These are phyloP conservation scores for Fonsecaea nubica DNA, from an alignment of 2,329 filamentous ascomycete genomes.

Conservation along the genomic window DNA sequence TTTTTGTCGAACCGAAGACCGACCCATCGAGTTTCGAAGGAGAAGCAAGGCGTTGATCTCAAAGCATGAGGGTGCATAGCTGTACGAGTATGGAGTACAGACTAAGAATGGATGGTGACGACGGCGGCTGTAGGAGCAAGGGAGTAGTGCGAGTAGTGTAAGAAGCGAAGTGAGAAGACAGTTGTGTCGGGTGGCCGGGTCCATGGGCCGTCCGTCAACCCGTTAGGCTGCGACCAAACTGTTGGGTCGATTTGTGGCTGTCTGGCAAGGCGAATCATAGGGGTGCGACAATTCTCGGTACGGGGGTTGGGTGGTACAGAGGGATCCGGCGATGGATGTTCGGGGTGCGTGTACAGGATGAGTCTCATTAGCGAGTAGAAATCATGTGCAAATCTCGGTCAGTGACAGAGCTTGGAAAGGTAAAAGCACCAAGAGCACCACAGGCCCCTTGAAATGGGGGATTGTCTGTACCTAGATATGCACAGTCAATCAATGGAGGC, in stretches of 20 bases:
- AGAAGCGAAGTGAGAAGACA: conserved; percentile 10
- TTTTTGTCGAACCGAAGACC: background rate
- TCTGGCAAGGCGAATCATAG: background rate
- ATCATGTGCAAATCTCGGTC: background rate
- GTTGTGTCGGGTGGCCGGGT: conserved; percentile 16
- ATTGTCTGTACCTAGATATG: background rate
- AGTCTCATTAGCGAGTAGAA: background rate
- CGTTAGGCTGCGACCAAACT: conserved; percentile 18
- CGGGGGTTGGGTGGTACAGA: background rate
- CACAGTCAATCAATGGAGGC: background rate
- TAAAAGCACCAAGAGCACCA: background rate
- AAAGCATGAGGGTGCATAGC: background rate
- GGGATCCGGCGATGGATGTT: background rate
- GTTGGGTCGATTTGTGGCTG: conserved; percentile 9
- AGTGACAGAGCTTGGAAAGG: background rate
- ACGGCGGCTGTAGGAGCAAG: background rate
- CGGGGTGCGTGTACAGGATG: background rate
- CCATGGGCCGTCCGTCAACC: conserved; percentile 8
- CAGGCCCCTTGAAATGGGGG: too few species aligned
- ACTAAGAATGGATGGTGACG: background rate
- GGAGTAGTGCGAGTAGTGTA: background rate
- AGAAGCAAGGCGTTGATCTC: background rate
- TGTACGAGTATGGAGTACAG: background rate
- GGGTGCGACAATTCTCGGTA: background rate
- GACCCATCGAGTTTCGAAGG: background rate